Base-by-base conservation (phyloP, 1,284 basidiomycete species). In the Apiotrichum sp. region DNA sequence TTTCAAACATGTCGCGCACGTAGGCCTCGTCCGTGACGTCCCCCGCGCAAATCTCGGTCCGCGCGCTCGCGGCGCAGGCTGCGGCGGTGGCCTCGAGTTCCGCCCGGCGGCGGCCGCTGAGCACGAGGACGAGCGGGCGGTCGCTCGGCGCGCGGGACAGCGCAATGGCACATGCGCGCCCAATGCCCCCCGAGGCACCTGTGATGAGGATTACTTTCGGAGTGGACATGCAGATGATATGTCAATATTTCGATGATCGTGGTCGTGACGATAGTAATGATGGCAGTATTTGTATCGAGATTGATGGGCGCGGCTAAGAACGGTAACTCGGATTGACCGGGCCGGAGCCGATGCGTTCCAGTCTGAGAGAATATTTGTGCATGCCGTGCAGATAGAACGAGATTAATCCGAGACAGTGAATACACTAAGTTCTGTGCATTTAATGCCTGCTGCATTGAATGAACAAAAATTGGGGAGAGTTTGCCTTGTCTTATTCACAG, bases 81-180 rank as follows among this genome's bases (percentile, higher is more conserved):
- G 52, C 58, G 1, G 78, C 77, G 0, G 87, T 87, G 62, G 83
- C 82, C 53, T 82, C 71, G 2, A 90, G 78, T 55, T 83, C 80
- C 3, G 79, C 78, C n/a, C 78, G 67, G 36, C 87, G 77, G 29
- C 87, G 72, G 1, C 80, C 81, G 32, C 80, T 82, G 13, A 87
- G 67, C 7, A 83, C 79, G 43, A 88, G 55, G 5, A 55, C 50
- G 77, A 63, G 77, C 79, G 82, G 82, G n/a, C 33, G 32, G 3
- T 10, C 48, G n/a, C 85, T 35, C 83, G 80, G 38, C 9, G 65
- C 80, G n/a, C 78, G 73, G 5, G 83, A 82, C 16, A 84, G 75
- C 1, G 79, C 79, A 58, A 82, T 71, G 4, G 82, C 78, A n/a
- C 77, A 78, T 3, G 77, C 72, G 11, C 79, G 74, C 10, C 82